Base-by-base conservation (phyloP, 225 moss, liverwort and hornwort genomes). In the Asterella californica region DNA sequence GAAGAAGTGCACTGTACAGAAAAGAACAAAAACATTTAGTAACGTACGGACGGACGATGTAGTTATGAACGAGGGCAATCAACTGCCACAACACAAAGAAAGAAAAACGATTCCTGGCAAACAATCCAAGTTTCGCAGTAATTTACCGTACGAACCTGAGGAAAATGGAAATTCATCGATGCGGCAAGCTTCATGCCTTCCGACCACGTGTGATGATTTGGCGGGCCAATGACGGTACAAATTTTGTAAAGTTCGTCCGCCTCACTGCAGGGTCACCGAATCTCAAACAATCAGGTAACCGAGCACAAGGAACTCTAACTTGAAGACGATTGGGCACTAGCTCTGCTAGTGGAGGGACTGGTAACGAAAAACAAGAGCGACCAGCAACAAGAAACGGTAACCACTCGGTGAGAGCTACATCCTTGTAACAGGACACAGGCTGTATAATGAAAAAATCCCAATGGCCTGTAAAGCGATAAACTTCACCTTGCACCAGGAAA, bases 401-500 rank as follows among this genome's bases (percentile, higher is more conserved):
- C 4, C 42, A 42, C 42, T 42, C 42, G 42, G 7, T 8, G 27
- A 29, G 64, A 14, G 64, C 11, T 25, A 27, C 30, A n/a, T 64
- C 64, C 2, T n/a, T n/a, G 42, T 42, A 42, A 42, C 3, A 2
- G 4, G 42, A 42, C 42, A 2, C 3, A 3, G 3, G 42, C 42
- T 42, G 4, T 7, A 42, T n/a, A 42, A 42, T 42, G 42, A 42
- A 3, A n/a, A 42, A 42, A 3, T 42, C 7, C 42, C 42, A 0
- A 29, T 37, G 34, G 67, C 15, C 34, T n/a, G 0, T 46, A 1
- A 37, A 46, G 15, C 7, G 67, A 1, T 12, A 0, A 18, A 70
- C 17, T 19, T 63, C 60, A 96, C 96, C 93, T 94, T 83, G 91
- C 84, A 83, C 94, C 94, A 60, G 94, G 94, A 78, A 94, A 94